phyloP scores from a whole-genome alignment of 192 early-diverging fungal species.

The Phycomyces nitens region DNA sequence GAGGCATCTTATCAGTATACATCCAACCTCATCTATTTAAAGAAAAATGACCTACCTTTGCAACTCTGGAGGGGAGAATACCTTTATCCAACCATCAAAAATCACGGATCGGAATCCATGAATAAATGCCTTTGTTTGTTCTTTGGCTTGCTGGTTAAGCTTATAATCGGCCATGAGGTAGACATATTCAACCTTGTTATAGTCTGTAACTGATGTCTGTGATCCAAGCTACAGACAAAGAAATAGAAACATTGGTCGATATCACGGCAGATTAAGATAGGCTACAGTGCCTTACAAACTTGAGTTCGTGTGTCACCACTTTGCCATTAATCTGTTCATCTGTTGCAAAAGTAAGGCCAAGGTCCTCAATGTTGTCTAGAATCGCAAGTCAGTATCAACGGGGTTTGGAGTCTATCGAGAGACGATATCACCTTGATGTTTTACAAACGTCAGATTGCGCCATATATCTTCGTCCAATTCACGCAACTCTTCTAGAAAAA shows the following conservation, averaged over 20 bases:
- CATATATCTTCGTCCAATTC: constrained; percentile 53
- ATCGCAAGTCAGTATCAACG: neutral
- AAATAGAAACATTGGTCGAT: no score
- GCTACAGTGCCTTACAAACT: constrained; percentile 46
- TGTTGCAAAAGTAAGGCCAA: constrained; percentile 57
- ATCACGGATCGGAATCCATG: constrained; percentile 68
- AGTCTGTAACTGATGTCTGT: constrained; percentile 56
- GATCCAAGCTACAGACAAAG: constrained; percentile 42
- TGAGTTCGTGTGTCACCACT: constrained; percentile 35
- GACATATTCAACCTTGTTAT: constrained; percentile 67
- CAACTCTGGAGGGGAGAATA: constrained; percentile 88
- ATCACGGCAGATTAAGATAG: constrained; percentile 21
- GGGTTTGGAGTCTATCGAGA: neutral
- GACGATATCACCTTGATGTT: constrained; percentile 41
- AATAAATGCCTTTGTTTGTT: constrained; percentile 74
- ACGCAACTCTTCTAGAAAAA: constrained; percentile 57
- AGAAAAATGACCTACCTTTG: constrained; percentile 45
- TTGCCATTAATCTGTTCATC: constrained; percentile 58
- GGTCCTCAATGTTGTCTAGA: constrained; percentile 56
- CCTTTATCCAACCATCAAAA: constrained; percentile 70
- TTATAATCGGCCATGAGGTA: constrained; percentile 75
- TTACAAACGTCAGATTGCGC: constrained; percentile 53
- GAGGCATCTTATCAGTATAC: neutral
- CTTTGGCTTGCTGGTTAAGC: constrained; percentile 62
- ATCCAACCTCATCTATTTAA: no score